Base-by-base conservation (phyloP, 345 rosid species). In the Lepidium aucheri region DNA sequence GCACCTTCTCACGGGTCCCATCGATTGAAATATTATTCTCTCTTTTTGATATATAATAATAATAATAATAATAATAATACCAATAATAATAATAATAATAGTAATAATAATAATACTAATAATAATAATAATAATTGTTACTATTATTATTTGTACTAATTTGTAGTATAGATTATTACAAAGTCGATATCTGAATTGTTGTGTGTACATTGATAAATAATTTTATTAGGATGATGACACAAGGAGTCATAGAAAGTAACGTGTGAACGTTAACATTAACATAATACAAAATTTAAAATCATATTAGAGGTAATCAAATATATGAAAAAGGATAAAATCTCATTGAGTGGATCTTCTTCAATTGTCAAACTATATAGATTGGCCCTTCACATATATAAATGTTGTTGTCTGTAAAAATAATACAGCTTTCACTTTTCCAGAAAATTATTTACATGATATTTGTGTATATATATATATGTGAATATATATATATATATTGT, bases 1-100 rank as follows among this genome's bases (percentile, higher is more conserved):
- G 77, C 77, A 74, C 73, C 77, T 53, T 67, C 64, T 60, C 52
- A 40, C 50, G 53, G 77, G 77, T 45, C 69, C 77, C 73, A 53
- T 52, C 43, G 38, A 61, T 61, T 67, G 73, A 61, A 53, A 53
- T 53, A 60, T 26, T 74, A 61, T 74, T 54, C 77, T 67, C 68
- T 67, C 68, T 60, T 67, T 60, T 45, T 20, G 55, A 20, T 34
- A 7, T 15, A 22, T 44, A 28, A 28, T 28, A 28, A 28, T 26
- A 26, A 26, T 26, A 26, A 24, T 24, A 24, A 3, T 24, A 24
- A 60, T 24, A 59, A 34, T 18, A 42, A 18, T 51, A 52, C n/a
- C n/a, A 28, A 28, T 28, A 28, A 28, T 26, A 26, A 26, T 26
- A 26, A 24, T 24, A 24, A 3, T 24, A 24, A 60, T 24, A 59